Percentiles rank a stretch among this genome's conserved stretches.
phyloP scores from a whole-genome alignment of 164 flowering plant species.

The Houttuynia cordata region DNA sequence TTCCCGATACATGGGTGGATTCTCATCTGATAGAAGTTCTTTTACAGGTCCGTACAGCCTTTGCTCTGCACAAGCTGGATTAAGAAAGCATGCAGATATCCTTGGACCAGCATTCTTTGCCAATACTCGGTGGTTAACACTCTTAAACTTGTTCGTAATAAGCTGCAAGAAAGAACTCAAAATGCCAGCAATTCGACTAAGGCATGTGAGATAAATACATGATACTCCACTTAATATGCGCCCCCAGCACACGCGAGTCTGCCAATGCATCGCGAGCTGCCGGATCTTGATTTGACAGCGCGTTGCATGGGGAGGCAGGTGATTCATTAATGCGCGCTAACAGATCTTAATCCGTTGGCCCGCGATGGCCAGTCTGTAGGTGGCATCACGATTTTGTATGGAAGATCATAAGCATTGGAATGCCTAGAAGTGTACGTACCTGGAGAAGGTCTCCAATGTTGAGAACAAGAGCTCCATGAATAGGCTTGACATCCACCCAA shows the following conservation, averaged over 20 bases:
- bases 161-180: conserved; percentile 16
- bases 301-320: too few relatives aligned
- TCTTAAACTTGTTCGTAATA: conserved; percentile 27
- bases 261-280: too few relatives aligned
- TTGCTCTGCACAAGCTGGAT: background rate
- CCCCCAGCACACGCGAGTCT: too few relatives aligned
- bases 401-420: too few relatives aligned
- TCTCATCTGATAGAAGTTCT: conserved; percentile 26
- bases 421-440: conserved; percentile 8
- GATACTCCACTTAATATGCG: too few relatives aligned
- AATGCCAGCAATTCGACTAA: too few relatives aligned
- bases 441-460: conserved; percentile 38
- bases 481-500: conserved; percentile 28
- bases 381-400: too few relatives aligned
- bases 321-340: too few relatives aligned
- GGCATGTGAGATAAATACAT: too few relatives aligned
- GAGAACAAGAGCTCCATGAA: conserved; percentile 24
- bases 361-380: too few relatives aligned
- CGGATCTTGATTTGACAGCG: too few relatives aligned
- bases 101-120: conserved; percentile 24
- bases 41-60: conserved; percentile 30
- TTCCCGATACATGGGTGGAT: conserved; percentile 25
- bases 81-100: conserved; percentile 28
- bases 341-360: too few relatives aligned
- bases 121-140: conserved; percentile 26